Percentiles rank a stretch among this genome's conserved stretches.
Evolutionary conservation across 2,329 filamentous ascomycete species (phyloP).

Genomic region (Neocucurbitaria cava): DNA sequence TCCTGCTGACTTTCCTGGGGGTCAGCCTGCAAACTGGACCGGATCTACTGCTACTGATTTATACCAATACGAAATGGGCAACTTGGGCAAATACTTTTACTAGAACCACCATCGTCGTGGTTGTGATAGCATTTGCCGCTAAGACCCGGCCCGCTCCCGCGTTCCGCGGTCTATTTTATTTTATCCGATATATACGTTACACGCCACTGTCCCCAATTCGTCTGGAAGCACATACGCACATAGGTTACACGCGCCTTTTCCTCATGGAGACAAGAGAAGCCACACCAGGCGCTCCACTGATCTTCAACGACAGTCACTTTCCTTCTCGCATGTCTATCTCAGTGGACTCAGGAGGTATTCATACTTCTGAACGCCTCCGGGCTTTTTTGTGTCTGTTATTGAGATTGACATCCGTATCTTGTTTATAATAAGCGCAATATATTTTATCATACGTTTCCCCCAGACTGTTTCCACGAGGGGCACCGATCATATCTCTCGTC

Average conservation of each 20-base stretch:
- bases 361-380: no score
- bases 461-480: no score
- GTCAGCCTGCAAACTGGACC: not conserved
- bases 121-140: slow-evolving; percentile 6
- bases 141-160: slow-evolving; percentile 13
- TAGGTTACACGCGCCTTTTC: not conserved
- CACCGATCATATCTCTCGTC: no score
- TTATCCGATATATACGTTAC: not conserved
- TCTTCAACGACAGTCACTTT: not conserved
- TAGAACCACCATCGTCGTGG: slow-evolving; percentile 4
- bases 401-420: no score
- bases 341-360: no score
- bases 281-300: not conserved
- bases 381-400: no score
- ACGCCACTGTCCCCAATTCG: not conserved
- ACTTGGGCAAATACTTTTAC: slow-evolving; percentile 26
- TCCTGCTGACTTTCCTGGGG: not conserved
- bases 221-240: not conserved
- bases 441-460: no score
- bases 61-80: slow-evolving; percentile 23
- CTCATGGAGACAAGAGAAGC: no score
- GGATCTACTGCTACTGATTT: slow-evolving; percentile 12
- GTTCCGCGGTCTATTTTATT: not conserved
- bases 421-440: no score
- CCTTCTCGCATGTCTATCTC: no score